Base-by-base conservation (phyloP, 306 rosid species). In the Clitoria ternatea region DNA sequence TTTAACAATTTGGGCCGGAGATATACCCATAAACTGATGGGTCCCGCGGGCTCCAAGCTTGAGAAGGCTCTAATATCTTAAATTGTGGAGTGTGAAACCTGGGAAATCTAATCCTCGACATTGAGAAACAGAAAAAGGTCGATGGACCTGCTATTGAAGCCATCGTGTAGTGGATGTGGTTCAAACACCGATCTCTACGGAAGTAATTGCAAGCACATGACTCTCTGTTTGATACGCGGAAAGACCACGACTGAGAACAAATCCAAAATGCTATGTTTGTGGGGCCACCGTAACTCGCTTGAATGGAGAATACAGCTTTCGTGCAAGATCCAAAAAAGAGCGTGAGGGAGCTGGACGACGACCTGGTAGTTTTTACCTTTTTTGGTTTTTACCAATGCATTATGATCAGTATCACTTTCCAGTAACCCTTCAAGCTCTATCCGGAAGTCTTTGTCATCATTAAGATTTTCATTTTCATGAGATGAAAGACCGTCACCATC, bases 351-450 rank as follows among this genome's bases (percentile, higher is more conserved):
- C n/a, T n/a, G n/a, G n/a, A n/a, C n/a, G n/a, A n/a, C n/a, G n/a
- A n/a, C n/a, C n/a, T n/a, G n/a, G n/a, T n/a, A n/a, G n/a, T n/a
- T n/a, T n/a, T n/a, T n/a, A n/a, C n/a, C 85, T n/a, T 80, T 75
- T 39, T 13, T 78, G 36, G 60, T 54, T 70, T 59, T 69, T 12
- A 73, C 85, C 5, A 27, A 67, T n/a, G 76, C 68, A 77, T 56
- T 74, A 50, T 86, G 96, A 70, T 91, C 96, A 1, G 63, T 66
- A 33, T 94, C 96, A 79, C 96, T 91, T 85, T 91, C 99, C 57
- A 91, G 86, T 61, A 91, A 83, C 86, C 87, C 99, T 79, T 94
- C 96, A 67, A 94, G 92, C 78, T 94, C 99, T 79, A 89, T 81
- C 86, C 91, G 97, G 79, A 91, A 94, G 84, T 94, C 99, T 9